These are phyloP conservation scores for Geotrichum reessii DNA, from an alignment of 1,139 yeast genomes.

Conservation along the genomic window DNA sequence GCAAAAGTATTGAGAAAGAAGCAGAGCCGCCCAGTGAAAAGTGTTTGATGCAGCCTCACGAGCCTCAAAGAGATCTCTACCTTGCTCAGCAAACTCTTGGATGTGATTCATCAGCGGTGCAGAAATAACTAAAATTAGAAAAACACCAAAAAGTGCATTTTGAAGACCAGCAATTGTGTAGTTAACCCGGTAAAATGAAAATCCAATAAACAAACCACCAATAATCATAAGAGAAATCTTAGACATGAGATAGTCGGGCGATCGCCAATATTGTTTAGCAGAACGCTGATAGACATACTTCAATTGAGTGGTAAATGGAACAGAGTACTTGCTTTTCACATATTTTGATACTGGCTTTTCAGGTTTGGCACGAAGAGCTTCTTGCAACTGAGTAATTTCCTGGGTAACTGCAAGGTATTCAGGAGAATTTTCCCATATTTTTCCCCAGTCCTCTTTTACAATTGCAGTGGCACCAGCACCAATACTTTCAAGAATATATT, in stretches of 20 bases:
- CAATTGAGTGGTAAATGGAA: conserved; percentile 35
- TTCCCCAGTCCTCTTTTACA: conserved; percentile 55
- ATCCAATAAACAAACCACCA: conserved; percentile 50
- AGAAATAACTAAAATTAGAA: conserved; percentile 46
- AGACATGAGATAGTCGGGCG: conserved; percentile 30
- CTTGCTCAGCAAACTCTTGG: conserved; percentile 50
- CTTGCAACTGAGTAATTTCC: conserved; percentile 40
- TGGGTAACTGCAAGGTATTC: conserved; percentile 43
- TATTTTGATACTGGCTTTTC: conserved; percentile 26
- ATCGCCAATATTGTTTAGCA: conserved; percentile 39
- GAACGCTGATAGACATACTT: conserved; percentile 36
- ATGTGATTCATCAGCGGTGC: conserved; percentile 54
- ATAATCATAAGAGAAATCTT: conserved; percentile 27
- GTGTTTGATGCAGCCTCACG: conserved; percentile 62
- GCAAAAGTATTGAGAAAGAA: conserved; percentile 46
- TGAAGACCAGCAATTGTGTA: conserved; percentile 47
- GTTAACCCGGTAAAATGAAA: conserved; percentile 50
- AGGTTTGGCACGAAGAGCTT: conserved; percentile 25
- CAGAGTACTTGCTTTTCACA: conserved; percentile 27
- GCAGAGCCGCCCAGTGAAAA: conserved; percentile 57
- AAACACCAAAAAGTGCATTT: conserved; percentile 48
- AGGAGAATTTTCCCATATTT: conserved; percentile 55
- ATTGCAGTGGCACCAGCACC: conserved; percentile 72
- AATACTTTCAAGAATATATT: conserved; percentile 69
- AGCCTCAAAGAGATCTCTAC: conserved; percentile 55